These are phyloP conservation scores for Trichophyton verrucosum DNA, from an alignment of 2,329 filamentous ascomycete species.

Conservation along the genomic window DNA sequence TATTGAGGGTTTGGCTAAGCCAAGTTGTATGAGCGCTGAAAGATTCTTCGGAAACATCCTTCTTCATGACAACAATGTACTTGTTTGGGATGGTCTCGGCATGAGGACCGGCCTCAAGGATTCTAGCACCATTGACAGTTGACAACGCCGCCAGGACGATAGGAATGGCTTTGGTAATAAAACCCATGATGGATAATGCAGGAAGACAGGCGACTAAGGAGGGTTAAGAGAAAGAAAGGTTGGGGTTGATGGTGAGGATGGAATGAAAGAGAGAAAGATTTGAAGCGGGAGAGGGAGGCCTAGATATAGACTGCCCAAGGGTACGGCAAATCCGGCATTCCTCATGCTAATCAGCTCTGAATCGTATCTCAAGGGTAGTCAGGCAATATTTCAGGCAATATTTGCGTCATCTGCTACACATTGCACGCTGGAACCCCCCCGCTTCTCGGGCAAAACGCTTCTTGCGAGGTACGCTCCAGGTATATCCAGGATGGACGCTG, in stretches of 20 bases:
- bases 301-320: not conserved
- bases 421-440: not conserved
- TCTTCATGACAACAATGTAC: constrained; percentile 11
- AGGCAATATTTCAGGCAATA: not conserved
- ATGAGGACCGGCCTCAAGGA: not conserved
- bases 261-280: not conserved
- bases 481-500: not conserved
- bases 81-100: constrained; percentile 5
- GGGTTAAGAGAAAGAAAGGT: not conserved
- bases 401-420: not conserved
- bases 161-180: constrained; percentile 4
- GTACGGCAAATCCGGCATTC: not conserved
- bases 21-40: constrained; percentile 6
- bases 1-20: constrained; percentile 1
- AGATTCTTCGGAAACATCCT: not conserved
- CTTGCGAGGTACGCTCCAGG: not conserved
- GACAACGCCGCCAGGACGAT: constrained; percentile 7
- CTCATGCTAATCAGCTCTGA: not conserved
- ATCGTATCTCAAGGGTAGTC: not conserved
- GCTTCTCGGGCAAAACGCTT: not conserved
- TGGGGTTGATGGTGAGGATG: not conserved
- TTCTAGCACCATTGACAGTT: constrained; percentile 4
- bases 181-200: constrained; percentile 4
- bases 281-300: not conserved
- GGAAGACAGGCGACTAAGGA: not conserved